phyloP scores from a whole-genome alignment of 2,329 filamentous ascomycete species.

The Penicillium sp. region DNA sequence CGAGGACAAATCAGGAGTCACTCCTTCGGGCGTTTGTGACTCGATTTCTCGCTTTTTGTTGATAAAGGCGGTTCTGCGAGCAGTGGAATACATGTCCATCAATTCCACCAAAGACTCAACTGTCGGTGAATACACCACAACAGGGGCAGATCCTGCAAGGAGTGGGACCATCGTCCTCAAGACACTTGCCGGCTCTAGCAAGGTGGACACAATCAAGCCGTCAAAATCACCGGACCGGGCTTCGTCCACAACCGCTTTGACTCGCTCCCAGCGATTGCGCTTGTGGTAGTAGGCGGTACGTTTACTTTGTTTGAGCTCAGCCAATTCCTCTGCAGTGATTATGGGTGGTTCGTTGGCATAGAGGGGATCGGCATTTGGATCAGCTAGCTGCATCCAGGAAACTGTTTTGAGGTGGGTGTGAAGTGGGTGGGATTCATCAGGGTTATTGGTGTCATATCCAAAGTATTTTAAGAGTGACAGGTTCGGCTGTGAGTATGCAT shows the following conservation, averaged over 20 bases:
- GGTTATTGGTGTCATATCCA: slow-evolving; percentile 69
- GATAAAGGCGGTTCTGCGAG: slow-evolving; percentile 69
- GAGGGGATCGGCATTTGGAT: slow-evolving; percentile 68
- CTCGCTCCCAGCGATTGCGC: slow-evolving; percentile 72
- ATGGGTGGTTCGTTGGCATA: slow-evolving; percentile 64
- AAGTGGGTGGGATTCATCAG: slow-evolving; percentile 68
- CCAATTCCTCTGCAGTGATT: slow-evolving; percentile 59
- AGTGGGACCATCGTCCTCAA: slow-evolving; percentile 73
- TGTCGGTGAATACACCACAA: slow-evolving; percentile 79
- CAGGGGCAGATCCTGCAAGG: slow-evolving; percentile 73
- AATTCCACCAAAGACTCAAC: slow-evolving; percentile 74
- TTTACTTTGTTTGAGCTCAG: slow-evolving; percentile 73
- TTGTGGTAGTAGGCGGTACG: slow-evolving; percentile 86
- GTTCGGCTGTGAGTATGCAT: slow-evolving; percentile 75
- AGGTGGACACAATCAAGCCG: slow-evolving; percentile 74
- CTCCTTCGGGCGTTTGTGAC: slow-evolving; percentile 12
- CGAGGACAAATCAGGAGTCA: slow-evolving; percentile 22
- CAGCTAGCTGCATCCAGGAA: slow-evolving; percentile 86
- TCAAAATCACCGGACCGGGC: slow-evolving; percentile 74
- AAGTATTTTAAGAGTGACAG: slow-evolving; percentile 86
- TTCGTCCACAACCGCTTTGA: slow-evolving; percentile 68
- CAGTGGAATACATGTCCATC: slow-evolving; percentile 79
- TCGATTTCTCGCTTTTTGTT: slow-evolving; percentile 34
- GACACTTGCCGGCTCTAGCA: slow-evolving; percentile 75
- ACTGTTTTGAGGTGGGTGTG: slow-evolving; percentile 75